phyloP scores from a whole-genome alignment of 2,329 filamentous ascomycete species.

The Microsporum ferrugineum region DNA sequence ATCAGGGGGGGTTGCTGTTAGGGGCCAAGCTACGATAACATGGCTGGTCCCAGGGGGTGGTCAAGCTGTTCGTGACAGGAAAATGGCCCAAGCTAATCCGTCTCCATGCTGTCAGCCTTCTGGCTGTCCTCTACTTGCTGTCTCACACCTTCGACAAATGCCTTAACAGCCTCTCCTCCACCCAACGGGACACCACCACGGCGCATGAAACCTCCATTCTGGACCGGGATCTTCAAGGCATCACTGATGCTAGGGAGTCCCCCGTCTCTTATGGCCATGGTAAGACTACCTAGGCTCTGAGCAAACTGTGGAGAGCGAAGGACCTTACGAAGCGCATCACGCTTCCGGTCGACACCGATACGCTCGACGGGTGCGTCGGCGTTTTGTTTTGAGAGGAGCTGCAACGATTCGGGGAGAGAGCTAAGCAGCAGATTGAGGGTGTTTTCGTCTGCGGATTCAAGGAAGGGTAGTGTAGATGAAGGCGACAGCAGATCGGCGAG shows the following conservation, averaged over 20 bases:
- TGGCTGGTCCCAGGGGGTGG: neutral
- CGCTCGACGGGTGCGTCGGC: slow-evolving; percentile 58
- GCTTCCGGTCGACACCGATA: slow-evolving; percentile 66
- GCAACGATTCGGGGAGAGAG: slow-evolving; percentile 65
- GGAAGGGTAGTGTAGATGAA: slow-evolving; percentile 62
- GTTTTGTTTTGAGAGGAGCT: slow-evolving; percentile 62
- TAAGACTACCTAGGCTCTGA: slow-evolving; percentile 75
- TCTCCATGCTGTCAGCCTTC: slow-evolving; percentile 33
- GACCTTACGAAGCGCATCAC: slow-evolving; percentile 65
- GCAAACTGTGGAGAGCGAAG: slow-evolving; percentile 81
- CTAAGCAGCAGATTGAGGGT: slow-evolving; percentile 63
- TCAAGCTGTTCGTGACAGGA: neutral
- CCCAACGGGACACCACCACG: slow-evolving; percentile 74
- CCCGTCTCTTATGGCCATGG: slow-evolving; percentile 77
- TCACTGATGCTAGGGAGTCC: slow-evolving; percentile 83
- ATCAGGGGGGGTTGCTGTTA: neutral
- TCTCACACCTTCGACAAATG: slow-evolving; percentile 82
- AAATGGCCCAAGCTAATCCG: slow-evolving; percentile 21
- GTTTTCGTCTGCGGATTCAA: slow-evolving; percentile 53
- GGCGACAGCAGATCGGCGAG: slow-evolving; percentile 76
- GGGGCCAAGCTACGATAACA: neutral
- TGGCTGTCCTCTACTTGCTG: slow-evolving; percentile 46
- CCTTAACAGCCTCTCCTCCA: slow-evolving; percentile 77
- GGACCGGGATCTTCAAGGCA: slow-evolving; percentile 66
- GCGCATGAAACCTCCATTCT: slow-evolving; percentile 71